Evolutionary conservation across 2,329 filamentous ascomycete species (phyloP).

Genomic region (Aulographum hederae): DNA sequence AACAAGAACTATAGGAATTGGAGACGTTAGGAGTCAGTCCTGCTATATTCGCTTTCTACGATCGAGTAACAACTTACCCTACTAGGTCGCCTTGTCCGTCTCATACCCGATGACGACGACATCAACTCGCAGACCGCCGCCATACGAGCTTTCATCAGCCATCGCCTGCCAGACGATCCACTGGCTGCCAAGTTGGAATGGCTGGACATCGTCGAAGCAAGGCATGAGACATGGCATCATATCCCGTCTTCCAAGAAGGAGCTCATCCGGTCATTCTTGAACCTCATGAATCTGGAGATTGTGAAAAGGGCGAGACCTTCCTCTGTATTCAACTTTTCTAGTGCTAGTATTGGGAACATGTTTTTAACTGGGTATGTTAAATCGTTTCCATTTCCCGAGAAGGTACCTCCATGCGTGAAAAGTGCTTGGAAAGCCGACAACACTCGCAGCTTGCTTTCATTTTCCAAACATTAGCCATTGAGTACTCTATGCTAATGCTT

Average conservation of each 20-base stretch:
- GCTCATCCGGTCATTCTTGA: conserved; percentile 31
- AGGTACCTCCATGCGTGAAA: no score
- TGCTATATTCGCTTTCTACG: no score
- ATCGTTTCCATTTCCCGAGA: no score
- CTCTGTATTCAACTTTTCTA: conserved; percentile 29
- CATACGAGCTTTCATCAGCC: conserved; percentile 72
- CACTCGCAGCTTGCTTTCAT: no score
- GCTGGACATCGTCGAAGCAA: conserved; percentile 74
- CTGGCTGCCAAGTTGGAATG: conserved; percentile 55
- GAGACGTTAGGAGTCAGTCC: conserved; percentile 52
- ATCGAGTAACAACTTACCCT: neutral
- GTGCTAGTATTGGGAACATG: conserved; percentile 31
- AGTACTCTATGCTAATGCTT: no score
- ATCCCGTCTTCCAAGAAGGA: conserved; percentile 32
- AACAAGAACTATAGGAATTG: no score
- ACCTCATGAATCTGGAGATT: conserved; percentile 30
- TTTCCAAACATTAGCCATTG: neutral
- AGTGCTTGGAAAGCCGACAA: no score
- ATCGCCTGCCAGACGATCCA: conserved; percentile 51
- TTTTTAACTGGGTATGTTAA: conserved; percentile 33
- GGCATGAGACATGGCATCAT: conserved; percentile 52
- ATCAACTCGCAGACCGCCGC: conserved; percentile 48
- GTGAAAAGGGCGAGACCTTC: conserved; percentile 27
- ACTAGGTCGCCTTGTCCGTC: conserved; percentile 65
- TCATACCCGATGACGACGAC: conserved; percentile 51